Percentiles rank a stretch among this genome's conserved stretches.
Conservation (phyloP, 202 grass and related monocot genomes). For the Dendrocalamus latiflorus region DNA sequence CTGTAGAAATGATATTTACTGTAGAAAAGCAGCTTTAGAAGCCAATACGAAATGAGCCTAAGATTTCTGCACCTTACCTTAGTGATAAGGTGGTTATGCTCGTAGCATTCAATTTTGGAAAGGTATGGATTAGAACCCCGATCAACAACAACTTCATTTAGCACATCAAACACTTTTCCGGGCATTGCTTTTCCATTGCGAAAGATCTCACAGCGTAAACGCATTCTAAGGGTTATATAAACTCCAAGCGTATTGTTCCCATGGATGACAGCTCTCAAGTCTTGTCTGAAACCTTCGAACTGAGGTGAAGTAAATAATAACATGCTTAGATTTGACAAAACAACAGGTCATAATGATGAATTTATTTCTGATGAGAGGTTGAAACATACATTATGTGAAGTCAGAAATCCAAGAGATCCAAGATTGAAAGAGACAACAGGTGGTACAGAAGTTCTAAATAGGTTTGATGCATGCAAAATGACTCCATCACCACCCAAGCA, state of each 20-base stretch:
- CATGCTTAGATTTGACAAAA: slow-evolving; percentile 35
- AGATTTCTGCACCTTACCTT: slow-evolving; percentile 53
- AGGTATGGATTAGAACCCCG: slow-evolving; percentile 98
- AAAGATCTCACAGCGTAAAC: slow-evolving; percentile 83
- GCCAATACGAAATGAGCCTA: too few species aligned
- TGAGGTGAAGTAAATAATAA: slow-evolving; percentile 39
- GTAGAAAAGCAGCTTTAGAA: too few species aligned
- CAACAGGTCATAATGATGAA: slow-evolving; percentile 9
- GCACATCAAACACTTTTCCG: slow-evolving; percentile 90
- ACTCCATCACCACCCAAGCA: slow-evolving; percentile 99
- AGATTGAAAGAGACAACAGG: slow-evolving; percentile 98
- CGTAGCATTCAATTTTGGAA: slow-evolving; percentile 97
- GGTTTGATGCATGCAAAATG: slow-evolving; percentile 93
- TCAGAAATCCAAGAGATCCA: slow-evolving; percentile 97
- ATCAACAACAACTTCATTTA: slow-evolving; percentile 97
- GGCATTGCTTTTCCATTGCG: slow-evolving; percentile 91
- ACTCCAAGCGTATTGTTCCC: slow-evolving; percentile 94
- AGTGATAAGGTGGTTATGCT: slow-evolving; percentile 91
- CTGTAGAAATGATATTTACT: accelerated
- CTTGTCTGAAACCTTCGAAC: slow-evolving; percentile 87
- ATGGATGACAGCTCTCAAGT: slow-evolving; percentile 89
- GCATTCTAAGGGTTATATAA: slow-evolving; percentile 99
- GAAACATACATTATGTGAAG: slow-evolving; percentile 79
- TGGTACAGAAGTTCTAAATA: slow-evolving; percentile 92
- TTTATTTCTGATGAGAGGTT: slow-evolving; percentile 8